Conservation (phyloP, 2,329 filamentous ascomycete genomes). For the Aspergillus niger region DNA sequence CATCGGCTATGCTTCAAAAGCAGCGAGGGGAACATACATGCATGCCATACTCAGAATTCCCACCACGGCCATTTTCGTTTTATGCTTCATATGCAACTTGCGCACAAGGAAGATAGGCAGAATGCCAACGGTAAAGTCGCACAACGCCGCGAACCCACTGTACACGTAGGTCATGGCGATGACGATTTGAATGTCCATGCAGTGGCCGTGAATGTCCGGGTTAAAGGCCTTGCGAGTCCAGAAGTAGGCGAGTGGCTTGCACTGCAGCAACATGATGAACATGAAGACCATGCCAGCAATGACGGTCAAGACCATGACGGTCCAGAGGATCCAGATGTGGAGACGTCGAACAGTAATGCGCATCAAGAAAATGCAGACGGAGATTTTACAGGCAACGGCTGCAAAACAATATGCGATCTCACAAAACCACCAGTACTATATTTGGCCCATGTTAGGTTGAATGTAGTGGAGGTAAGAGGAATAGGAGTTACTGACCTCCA, state of each 20-base stretch:
- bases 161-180: constrained; percentile 39
- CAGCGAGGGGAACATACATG: constrained; percentile 29
- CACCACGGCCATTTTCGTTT: constrained; percentile 55
- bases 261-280: constrained; percentile 58
- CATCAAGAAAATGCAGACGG: constrained; percentile 56
- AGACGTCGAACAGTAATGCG: constrained; percentile 50
- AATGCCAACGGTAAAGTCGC: constrained; percentile 56
- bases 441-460: neutral
- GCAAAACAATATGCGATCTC: constrained; percentile 55
- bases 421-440: constrained; percentile 53
- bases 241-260: constrained; percentile 53
- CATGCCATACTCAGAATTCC: constrained; percentile 55
- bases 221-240: constrained; percentile 43
- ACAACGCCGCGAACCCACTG: constrained; percentile 36
- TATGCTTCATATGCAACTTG: constrained; percentile 57
- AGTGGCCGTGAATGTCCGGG: constrained; percentile 40
- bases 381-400: constrained; percentile 52
- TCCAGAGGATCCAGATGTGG: constrained; percentile 52
- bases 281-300: constrained; percentile 52
- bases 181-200: constrained; percentile 42
- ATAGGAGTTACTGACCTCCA: constrained; percentile 23
- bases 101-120: constrained; percentile 58
- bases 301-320: constrained; percentile 48
- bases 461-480: neutral
- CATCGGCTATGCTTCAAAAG: no score